A percentile compares a stretch with the other conserved stretches of the same genome.
Conservation (phyloP, 1,284 basidiomycete species). For the Volvariella volvacea region DNA sequence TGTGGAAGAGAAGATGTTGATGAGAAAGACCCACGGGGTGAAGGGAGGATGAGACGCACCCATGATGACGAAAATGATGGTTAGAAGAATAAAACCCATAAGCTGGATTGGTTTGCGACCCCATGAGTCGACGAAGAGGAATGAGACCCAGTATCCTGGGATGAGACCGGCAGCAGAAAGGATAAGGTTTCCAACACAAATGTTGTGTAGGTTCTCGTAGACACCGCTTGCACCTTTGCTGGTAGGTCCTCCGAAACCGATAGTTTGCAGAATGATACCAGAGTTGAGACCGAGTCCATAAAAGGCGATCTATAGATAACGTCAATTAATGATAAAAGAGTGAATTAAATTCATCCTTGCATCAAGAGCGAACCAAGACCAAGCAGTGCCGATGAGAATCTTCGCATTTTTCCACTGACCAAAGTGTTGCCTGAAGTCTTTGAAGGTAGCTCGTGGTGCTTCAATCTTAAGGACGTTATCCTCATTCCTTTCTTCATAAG, state of each 20-base stretch:
- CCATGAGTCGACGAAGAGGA: slow-evolving; percentile 66
- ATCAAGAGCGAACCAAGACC: slow-evolving; percentile 77
- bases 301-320: slow-evolving; percentile 60
- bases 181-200: slow-evolving; percentile 62
- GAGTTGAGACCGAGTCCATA: slow-evolving; percentile 83
- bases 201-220: slow-evolving; percentile 46
- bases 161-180: slow-evolving; percentile 66
- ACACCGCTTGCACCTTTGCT: slow-evolving; percentile 30
- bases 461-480: slow-evolving; percentile 50
- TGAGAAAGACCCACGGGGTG: slow-evolving; percentile 11
- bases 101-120: slow-evolving; percentile 73
- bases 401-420: slow-evolving; percentile 59
- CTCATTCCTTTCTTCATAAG: slow-evolving; percentile 48
- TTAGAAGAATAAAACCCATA: slow-evolving; percentile 71
- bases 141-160: slow-evolving; percentile 70
- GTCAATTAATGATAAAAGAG: too few relatives aligned
- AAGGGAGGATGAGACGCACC: slow-evolving; percentile 26
- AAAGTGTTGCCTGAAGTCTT: slow-evolving; percentile 62
- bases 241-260: slow-evolving; percentile 46
- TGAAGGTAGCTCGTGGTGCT: slow-evolving; percentile 56
- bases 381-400: slow-evolving; percentile 55
- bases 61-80: slow-evolving; percentile 57
- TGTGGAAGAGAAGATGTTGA: slow-evolving; percentile 17
- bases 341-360: slow-evolving; percentile 31
- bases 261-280: slow-evolving; percentile 51